Base-by-base conservation (phyloP, 1,284 basidiomycete genomes). In the Mycosarcoma mackinlayi region DNA sequence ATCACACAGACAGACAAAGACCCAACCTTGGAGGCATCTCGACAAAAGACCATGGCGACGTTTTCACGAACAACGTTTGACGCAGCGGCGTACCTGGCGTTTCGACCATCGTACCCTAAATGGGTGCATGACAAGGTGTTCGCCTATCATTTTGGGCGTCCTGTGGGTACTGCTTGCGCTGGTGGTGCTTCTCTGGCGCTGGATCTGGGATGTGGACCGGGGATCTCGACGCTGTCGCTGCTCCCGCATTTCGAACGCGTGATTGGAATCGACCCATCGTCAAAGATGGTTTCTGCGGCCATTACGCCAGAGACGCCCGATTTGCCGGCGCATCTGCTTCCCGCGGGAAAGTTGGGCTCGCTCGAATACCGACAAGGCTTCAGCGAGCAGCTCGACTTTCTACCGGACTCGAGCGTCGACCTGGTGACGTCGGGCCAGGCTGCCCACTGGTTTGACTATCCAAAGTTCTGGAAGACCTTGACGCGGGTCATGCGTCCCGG, bases 391-490 rank as follows among this genome's bases (percentile, higher is more conserved):
- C 84, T 92, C 9, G 55, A 81, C 0, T 87, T 88, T 46, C 60
- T 90, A 4, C 80, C 84, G 24, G 85, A 88, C 37, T 84, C 82
- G 1, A 88, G 86, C 42, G 88, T 92, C 3, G 93, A 94, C 81
- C 81, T 94, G 56, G 84, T 92, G 33, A 87, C 90, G 6, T 86
- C 61, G 90, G 91, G 90, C 1, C 92, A 93, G 83, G 88, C 92
- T 0, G 89, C 89, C 0, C 92, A 95, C 80, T 94, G 92, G 92
- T 94, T 94, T 78, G 86, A 93, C 76, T 91, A 90, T 86, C 78
- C 82, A 4, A 86, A 85, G 61, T 85, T 90, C 6, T 94, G 92
- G 90, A 86, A 85, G 0, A 89, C 92, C 79, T 84, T 89, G 2
- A 85, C 86, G 2, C 86, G 90, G 2, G 86, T 91, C 3, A 83